Evolutionary conservation across 805 yeast genomes (phyloP).

Genomic region (Babjeviella inositovora): DNA sequence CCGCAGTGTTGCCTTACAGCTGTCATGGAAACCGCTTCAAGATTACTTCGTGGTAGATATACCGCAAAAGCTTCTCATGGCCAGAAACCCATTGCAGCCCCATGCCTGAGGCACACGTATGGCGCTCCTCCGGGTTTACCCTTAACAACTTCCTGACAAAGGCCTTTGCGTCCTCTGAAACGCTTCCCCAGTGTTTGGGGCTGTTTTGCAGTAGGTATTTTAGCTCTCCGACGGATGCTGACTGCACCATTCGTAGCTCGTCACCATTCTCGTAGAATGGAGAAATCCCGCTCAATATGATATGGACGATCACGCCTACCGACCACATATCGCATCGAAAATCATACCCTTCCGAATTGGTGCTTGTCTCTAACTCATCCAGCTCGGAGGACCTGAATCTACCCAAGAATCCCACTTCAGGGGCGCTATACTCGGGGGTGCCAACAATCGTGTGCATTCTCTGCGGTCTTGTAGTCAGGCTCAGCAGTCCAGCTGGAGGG

Average conservation of each 20-base stretch:
- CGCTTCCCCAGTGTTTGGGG: conserved; percentile 20
- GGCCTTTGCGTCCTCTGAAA: conserved; percentile 23
- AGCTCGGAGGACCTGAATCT: conserved; percentile 9
- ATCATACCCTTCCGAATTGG: conserved; percentile 24
- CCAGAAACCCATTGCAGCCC: no score
- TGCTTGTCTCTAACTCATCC: conserved; percentile 7
- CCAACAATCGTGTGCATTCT: conserved; percentile 38
- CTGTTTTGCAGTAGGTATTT: no score
- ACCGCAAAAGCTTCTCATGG: no score
- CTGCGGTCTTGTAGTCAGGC: conserved; percentile 7
- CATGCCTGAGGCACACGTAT: no score
- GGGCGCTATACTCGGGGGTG: conserved; percentile 61
- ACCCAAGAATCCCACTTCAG: conserved; percentile 37
- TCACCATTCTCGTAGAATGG: conserved; percentile 40
- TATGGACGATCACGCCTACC: conserved; percentile 41
- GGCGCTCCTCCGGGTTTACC: conserved; percentile 16
- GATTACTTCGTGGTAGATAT: no score
- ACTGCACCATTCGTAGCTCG: conserved; percentile 18
- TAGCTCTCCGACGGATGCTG: conserved; percentile 22
- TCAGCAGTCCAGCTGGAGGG: not conserved
- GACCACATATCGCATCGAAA: conserved; percentile 59
- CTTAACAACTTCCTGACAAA: conserved; percentile 23
- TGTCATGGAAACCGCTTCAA: no score
- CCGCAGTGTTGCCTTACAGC: no score
- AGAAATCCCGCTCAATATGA: conserved; percentile 45